phyloP scores from a whole-genome alignment of 163 green algal species.

The Scenedesmus sp. region DNA sequence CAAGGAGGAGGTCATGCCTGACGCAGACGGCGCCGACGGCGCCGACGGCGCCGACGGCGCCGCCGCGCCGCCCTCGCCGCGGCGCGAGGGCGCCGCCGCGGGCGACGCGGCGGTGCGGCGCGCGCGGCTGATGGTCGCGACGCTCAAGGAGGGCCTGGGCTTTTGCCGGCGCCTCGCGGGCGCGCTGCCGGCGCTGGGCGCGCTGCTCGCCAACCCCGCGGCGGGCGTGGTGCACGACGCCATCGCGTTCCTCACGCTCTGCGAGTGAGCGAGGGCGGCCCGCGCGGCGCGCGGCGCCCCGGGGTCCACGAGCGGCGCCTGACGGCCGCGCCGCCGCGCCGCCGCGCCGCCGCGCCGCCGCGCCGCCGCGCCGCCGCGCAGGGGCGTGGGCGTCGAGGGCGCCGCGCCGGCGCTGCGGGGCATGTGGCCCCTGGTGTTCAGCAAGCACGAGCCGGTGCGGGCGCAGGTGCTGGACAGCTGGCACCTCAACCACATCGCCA shows the following conservation, averaged over 20 bases:
- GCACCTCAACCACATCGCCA: constrained; percentile 70
- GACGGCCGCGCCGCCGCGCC: too few species aligned
- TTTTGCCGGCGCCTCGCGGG: constrained; percentile 60
- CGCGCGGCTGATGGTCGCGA: constrained; percentile 32
- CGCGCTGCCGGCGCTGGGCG: constrained; percentile 63
- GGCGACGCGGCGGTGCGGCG: constrained; percentile 5
- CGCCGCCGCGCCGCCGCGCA: background rate
- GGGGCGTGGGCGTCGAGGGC: constrained; percentile 65
- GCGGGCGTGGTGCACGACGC: constrained; percentile 71
- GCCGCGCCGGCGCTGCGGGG: constrained; percentile 61
- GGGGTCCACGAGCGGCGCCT: too few species aligned
- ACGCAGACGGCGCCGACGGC: too few species aligned
- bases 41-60: background rate
- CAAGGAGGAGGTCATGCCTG: too few species aligned
- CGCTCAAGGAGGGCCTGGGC: constrained; percentile 48
- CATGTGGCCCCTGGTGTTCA: constrained; percentile 89
- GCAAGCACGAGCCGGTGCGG: constrained; percentile 68
- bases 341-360: too few species aligned
- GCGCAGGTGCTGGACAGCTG: constrained; percentile 73
- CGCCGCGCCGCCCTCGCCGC: too few species aligned
- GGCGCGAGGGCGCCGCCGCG: background rate
- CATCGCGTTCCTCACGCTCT: constrained; percentile 66
- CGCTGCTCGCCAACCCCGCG: constrained; percentile 76
- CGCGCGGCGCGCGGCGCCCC: too few species aligned
- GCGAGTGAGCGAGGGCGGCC: constrained; percentile 48